These are phyloP conservation scores for Parathielavia hyrcaniae DNA, from an alignment of 495 filamentous ascomycete species.

Conservation along the genomic window DNA sequence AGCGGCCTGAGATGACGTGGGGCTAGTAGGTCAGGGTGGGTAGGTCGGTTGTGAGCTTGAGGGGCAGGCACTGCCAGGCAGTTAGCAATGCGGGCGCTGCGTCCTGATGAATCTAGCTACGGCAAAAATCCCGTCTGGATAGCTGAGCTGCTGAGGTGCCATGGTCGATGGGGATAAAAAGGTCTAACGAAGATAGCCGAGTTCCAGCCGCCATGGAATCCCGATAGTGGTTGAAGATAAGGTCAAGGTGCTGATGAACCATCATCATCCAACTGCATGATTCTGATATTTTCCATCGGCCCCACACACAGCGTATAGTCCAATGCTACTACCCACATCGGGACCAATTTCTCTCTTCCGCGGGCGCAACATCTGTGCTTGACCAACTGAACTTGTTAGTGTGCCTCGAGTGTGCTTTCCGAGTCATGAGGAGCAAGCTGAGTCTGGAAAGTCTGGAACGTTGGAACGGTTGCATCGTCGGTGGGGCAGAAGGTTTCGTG, in stretches of 20 bases:
- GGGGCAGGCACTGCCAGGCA: not conserved
- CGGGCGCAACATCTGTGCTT: no score
- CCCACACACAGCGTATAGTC: no score
- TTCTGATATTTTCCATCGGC: conserved; percentile 1
- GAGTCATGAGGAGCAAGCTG: not conserved
- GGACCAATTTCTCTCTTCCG: no score
- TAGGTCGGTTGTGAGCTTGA: not conserved
- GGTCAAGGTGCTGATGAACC: not conserved
- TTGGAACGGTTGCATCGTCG: not conserved
- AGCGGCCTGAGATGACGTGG: not conserved
- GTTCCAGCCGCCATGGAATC: conserved; percentile 1
- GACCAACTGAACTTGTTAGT: no score
- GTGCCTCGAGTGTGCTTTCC: no score
- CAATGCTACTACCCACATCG: no score
- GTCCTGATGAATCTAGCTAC: not conserved
- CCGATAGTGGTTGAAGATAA: not conserved
- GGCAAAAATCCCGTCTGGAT: not conserved
- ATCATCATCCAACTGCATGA: no score
- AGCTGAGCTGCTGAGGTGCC: not conserved
- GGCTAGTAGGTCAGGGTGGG: not conserved
- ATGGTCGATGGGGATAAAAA: not conserved
- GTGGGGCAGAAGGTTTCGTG: not conserved
- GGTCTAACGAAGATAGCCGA: no score
- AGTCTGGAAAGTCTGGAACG: conserved; percentile 10
- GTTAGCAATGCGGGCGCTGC: not conserved